Conservation (phyloP, 2,329 filamentous ascomycete genomes). For the Verticillium klebahnii region DNA sequence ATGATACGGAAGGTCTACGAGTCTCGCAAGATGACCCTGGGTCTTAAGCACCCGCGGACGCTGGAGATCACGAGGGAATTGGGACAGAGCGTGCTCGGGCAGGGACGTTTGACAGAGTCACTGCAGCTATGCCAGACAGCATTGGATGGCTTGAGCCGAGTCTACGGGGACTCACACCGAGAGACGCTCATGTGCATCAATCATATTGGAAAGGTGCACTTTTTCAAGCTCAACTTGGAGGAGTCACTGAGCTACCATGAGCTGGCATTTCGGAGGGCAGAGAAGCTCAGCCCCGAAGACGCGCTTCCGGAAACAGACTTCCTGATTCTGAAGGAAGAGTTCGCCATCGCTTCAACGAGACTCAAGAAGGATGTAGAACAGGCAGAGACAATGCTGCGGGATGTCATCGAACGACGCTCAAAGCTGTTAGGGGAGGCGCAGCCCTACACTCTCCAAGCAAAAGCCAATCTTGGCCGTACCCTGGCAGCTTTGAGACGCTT, state of each 20-base stretch:
- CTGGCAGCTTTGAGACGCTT: background rate
- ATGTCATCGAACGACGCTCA: background rate
- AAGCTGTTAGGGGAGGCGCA: background rate
- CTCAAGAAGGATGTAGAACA: background rate
- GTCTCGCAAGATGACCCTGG: background rate
- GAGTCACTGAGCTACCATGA: background rate
- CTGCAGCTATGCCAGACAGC: background rate
- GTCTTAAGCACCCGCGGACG: background rate
- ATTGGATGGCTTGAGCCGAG: background rate
- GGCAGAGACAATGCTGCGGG: background rate
- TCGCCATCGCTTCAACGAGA: background rate
- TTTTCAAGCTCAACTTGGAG: background rate
- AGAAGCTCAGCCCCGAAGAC: background rate
- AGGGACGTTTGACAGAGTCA: background rate
- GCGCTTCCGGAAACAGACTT: background rate
- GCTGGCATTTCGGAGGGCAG: background rate
- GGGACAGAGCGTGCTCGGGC: background rate
- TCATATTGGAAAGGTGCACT: background rate
- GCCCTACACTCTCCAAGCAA: background rate
- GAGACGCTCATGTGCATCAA: background rate
- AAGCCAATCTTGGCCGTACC: background rate
- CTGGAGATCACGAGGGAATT: background rate
- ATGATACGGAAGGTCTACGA: background rate
- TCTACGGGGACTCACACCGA: background rate
- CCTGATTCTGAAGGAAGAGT: background rate